Conservation (phyloP, 2,329 filamentous ascomycete genomes). For the Ophiocordyceps unilateralis region DNA sequence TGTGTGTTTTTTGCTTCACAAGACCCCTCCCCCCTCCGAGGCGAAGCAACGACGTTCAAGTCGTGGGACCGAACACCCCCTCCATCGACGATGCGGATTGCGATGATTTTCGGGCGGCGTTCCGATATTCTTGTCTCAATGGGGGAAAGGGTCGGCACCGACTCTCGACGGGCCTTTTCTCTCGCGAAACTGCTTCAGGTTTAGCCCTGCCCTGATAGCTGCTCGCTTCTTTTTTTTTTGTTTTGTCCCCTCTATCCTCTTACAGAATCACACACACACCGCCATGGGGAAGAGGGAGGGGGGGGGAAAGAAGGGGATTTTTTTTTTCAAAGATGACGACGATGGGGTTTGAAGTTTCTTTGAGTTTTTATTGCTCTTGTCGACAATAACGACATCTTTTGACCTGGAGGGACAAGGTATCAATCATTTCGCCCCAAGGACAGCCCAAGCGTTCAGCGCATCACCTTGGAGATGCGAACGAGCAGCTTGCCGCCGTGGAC, state of each 20-base stretch:
- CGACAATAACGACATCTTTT: neutral
- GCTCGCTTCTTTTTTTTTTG: no score
- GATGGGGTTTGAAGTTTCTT: no score
- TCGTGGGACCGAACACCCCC: no score
- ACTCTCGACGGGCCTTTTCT: neutral
- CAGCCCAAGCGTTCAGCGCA: slow-evolving; percentile 10
- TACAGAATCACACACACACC: no score
- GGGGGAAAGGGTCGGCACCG: neutral
- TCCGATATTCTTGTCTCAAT: neutral
- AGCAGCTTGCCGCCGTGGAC: slow-evolving; percentile 30
- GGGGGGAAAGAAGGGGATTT: no score
- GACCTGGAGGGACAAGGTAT: neutral
- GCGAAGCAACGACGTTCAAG: no score
- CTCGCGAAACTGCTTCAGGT: neutral
- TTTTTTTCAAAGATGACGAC: no score
- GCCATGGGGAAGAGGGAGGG: no score
- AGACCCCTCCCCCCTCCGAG: no score
- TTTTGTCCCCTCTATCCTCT: no score
- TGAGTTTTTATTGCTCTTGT: neutral
- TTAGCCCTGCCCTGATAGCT: neutral
- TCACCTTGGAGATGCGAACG: slow-evolving; percentile 32
- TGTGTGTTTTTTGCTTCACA: neutral
- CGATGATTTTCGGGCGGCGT: neutral
- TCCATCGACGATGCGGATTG: neutral
- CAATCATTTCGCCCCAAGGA: neutral